Conservation (phyloP, 345 rosid species). For the Melaleuca alternifolia region DNA sequence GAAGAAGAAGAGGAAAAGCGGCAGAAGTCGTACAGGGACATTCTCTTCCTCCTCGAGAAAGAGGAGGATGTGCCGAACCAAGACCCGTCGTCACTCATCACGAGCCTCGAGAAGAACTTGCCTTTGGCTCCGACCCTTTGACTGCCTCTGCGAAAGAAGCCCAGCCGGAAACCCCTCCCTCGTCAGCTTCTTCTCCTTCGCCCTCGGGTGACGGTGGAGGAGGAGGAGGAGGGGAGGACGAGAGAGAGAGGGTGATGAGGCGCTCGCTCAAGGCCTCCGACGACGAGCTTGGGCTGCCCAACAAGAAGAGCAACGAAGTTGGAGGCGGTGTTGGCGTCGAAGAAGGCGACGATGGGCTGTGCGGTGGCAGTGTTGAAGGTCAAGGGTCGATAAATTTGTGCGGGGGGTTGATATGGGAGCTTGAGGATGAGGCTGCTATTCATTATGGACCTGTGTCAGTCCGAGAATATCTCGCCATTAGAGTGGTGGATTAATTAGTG, state of each 20-base stretch:
- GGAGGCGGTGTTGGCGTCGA: conserved; percentile 5
- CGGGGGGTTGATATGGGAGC: conserved; percentile 59
- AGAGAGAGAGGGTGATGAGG: conserved; percentile 51
- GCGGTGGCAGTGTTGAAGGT: conserved; percentile 17
- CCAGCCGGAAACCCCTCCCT: neutral
- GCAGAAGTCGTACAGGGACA: conserved; percentile 23
- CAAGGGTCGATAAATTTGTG: conserved; percentile 8
- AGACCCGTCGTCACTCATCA: conserved; percentile 42
- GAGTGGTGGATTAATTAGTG: neutral
- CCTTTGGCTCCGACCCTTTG: conserved; percentile 1
- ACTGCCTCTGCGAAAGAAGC: neutral
- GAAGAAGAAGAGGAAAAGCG: conserved; percentile 12
- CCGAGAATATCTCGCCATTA: conserved; percentile 45
- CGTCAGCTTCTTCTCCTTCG: conserved; percentile 11
- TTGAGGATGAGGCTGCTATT: conserved; percentile 64
- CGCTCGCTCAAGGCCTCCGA: conserved; percentile 80
- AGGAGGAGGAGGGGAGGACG: conserved; percentile 1
- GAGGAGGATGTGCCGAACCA: conserved; percentile 34
- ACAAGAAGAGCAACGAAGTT: conserved; percentile 5
- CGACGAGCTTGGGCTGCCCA: conserved; percentile 87
- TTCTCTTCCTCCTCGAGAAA: conserved; percentile 32
- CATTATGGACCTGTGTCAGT: conserved; percentile 51
- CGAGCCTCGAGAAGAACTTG: conserved; percentile 45
- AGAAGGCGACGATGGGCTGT: conserved; percentile 3
- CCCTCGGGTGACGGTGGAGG: conserved; percentile 15